Conservation (phyloP, 345 rosid genomes). For the Salix exigua region DNA sequence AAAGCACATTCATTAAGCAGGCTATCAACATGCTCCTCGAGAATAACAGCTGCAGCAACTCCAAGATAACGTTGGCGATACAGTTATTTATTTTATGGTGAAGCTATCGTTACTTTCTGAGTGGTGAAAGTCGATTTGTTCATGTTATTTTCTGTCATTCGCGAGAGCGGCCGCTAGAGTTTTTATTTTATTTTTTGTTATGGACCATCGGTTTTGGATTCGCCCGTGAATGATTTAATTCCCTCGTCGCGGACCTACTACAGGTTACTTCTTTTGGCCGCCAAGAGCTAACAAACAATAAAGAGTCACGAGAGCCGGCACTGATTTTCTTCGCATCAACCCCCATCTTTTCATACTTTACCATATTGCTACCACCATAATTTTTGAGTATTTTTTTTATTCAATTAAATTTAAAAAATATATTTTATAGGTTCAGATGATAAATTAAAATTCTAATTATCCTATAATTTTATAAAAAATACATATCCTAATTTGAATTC, state of each 20-base stretch:
- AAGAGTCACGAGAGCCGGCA: constrained; percentile 62
- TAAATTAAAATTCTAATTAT: too few species aligned
- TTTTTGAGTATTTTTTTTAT: not conserved
- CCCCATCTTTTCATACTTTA: constrained; percentile 16
- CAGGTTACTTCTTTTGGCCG: constrained; percentile 33
- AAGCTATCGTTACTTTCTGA: not conserved
- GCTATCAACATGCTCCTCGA: not conserved
- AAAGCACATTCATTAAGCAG: not conserved
- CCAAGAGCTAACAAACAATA: constrained; percentile 60
- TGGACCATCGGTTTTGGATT: constrained; percentile 5
- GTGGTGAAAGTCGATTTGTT: not conserved
- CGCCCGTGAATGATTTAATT: constrained; percentile 49
- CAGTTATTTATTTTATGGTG: not conserved
- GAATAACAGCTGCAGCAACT: not conserved
- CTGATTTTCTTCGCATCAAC: constrained; percentile 5
- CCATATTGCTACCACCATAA: not conserved
- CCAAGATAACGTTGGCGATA: too few species aligned
- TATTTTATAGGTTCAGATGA: rapidly evolving
- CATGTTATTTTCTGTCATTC: not conserved
- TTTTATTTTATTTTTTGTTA: not conserved
- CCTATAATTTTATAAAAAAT: too few species aligned
- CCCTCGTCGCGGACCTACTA: constrained; percentile 31
- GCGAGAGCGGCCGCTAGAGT: not conserved
- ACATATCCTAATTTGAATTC: rapidly evolving
- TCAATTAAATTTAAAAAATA: too few species aligned